These are phyloP conservation scores for Kregervanrija pseudodelftensis DNA, from an alignment of 805 yeast species.

Conservation along the genomic window DNA sequence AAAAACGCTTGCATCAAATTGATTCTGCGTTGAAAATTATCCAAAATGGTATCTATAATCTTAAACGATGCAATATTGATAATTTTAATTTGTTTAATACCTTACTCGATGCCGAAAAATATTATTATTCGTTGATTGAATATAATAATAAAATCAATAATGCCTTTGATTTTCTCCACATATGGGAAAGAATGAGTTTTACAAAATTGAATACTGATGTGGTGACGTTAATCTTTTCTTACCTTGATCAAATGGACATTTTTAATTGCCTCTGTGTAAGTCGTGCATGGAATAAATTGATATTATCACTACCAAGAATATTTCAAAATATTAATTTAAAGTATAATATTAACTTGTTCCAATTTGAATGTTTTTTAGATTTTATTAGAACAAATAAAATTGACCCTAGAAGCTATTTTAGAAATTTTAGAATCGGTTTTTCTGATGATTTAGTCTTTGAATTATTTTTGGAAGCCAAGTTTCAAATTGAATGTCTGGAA, in stretches of 20 bases:
- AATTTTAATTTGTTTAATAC: no score
- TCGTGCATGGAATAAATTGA: neutral
- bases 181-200: no score
- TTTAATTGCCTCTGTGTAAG: neutral
- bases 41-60: no score
- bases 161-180: no score
- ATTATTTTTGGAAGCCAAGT: neutral
- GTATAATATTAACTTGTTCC: neutral
- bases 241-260: neutral
- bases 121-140: no score
- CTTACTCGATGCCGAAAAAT: no score
- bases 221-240: neutral
- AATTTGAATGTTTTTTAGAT: neutral
- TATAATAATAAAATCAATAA: no score
- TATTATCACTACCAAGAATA: neutral
- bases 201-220: neutral
- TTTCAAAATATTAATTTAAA: neutral
- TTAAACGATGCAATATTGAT: no score
- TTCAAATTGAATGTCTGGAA: conserved; percentile 6
- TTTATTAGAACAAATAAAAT: neutral
- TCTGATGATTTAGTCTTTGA: neutral
- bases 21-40: no score
- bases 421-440: no score
- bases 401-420: no score
- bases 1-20: no score